Evolutionary conservation across 2,329 filamentous ascomycete genomes (phyloP).

Genomic region (Sarocladium kiliense): DNA sequence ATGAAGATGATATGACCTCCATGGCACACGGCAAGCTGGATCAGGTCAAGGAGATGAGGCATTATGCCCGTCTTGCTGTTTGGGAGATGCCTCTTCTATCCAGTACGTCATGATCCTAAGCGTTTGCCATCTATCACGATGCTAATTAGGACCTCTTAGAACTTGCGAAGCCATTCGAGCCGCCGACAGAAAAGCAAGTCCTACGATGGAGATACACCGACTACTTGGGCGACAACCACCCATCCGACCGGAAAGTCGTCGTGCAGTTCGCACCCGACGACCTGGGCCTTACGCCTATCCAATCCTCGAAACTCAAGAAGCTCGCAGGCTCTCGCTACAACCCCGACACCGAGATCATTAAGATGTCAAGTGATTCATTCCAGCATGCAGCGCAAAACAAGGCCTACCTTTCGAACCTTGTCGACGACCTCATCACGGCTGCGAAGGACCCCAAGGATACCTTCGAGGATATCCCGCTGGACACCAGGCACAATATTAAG

Average conservation of each 20-base stretch:
- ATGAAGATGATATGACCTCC: conserved; percentile 78
- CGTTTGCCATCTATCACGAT: neutral
- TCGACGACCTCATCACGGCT: conserved; percentile 67
- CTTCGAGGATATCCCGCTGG: conserved; percentile 85
- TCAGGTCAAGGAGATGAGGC: conserved; percentile 78
- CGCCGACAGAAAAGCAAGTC: conserved; percentile 61
- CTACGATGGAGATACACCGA: conserved; percentile 95
- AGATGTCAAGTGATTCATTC: conserved; percentile 87
- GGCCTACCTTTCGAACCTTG: conserved; percentile 78
- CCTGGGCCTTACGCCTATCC: conserved; percentile 60
- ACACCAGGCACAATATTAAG: conserved; percentile 75
- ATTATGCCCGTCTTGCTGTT: conserved; percentile 80
- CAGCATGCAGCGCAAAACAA: conserved; percentile 94
- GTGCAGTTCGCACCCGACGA: conserved; percentile 79
- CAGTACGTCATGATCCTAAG: conserved; percentile 53
- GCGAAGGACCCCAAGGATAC: conserved; percentile 75
- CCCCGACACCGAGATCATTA: conserved; percentile 72
- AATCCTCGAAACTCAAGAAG: conserved; percentile 80
- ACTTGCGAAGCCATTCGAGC: conserved; percentile 73
- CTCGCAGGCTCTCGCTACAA: conserved; percentile 83
- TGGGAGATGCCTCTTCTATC: conserved; percentile 94
- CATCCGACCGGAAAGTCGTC: conserved; percentile 88
- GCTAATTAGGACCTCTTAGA: conserved; percentile 43
- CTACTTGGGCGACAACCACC: conserved; percentile 92
- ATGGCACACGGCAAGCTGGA: conserved; percentile 84